phyloP scores from a whole-genome alignment of 495 filamentous ascomycete genomes.

The Thozetella sp. region DNA sequence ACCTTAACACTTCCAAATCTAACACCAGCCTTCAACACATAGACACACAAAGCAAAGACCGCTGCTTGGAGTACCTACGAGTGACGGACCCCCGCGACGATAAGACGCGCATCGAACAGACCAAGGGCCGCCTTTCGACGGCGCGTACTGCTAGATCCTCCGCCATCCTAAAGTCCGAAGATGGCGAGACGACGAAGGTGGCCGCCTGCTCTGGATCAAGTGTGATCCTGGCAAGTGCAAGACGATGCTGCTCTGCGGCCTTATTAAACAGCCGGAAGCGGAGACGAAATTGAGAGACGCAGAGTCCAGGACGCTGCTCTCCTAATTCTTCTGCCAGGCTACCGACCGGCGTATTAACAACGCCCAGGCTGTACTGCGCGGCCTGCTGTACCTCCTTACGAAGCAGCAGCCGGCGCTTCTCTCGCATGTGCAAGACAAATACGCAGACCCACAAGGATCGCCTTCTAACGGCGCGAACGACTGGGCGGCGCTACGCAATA shows the following conservation, averaged over 20 bases:
- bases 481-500: conserved; percentile 21
- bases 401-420: conserved; percentile 23
- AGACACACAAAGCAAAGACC: too few species aligned
- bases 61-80: too few species aligned
- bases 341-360: conserved; percentile 28
- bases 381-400: conserved; percentile 28
- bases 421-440: conserved; percentile 22
- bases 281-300: neutral
- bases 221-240: conserved; percentile 49
- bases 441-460: conserved; percentile 14
- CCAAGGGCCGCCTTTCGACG: conserved; percentile 41
- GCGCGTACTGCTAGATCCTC: conserved; percentile 46
- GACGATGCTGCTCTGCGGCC: conserved; percentile 48
- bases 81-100: conserved; percentile 33
- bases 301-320: conserved; percentile 12
- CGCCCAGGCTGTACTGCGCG: conserved; percentile 29
- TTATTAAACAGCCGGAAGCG: conserved; percentile 34
- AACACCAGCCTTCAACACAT: too few species aligned
- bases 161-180: conserved; percentile 29
- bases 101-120: conserved; percentile 36
- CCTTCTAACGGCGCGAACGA: conserved; percentile 30
- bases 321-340: conserved; percentile 51
- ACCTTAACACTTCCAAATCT: too few species aligned
- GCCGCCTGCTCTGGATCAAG: conserved; percentile 44
- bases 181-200: conserved; percentile 27